A percentile compares a stretch with the other conserved stretches of the same genome.
These are phyloP conservation scores for Barnettozyma siamensis DNA, from an alignment of 805 yeast genomes.

Conservation along the genomic window DNA sequence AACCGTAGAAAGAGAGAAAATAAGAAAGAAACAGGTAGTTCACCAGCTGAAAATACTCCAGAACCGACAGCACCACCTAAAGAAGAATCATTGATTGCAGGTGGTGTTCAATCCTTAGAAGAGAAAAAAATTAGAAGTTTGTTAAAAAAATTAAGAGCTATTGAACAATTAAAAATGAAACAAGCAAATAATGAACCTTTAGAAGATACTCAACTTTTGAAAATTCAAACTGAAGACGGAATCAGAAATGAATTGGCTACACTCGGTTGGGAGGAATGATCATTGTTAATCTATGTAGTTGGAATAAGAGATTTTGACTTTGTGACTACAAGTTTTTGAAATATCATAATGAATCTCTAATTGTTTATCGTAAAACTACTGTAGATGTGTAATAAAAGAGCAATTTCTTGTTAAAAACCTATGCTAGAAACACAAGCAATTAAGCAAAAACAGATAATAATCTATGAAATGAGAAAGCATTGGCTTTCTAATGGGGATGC, in stretches of 20 bases:
- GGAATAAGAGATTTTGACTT: too few species aligned
- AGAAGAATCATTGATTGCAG: constrained; percentile 40
- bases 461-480: too few species aligned
- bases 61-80: constrained; percentile 6
- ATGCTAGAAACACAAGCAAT: too few species aligned
- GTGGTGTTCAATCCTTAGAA: constrained; percentile 67
- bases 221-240: constrained; percentile 80
- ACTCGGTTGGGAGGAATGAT: constrained; percentile 67
- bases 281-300: too few species aligned
- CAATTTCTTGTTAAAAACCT: too few species aligned
- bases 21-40: constrained; percentile 32
- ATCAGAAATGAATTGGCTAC: constrained; percentile 68
- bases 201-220: constrained; percentile 89
- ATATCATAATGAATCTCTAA: too few species aligned
- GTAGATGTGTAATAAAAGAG: too few species aligned
- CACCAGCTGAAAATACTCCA: not conserved
- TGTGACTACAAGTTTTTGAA: too few species aligned
- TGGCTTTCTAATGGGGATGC: too few species aligned
- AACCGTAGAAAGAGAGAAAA: constrained; percentile 73
- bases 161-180: constrained; percentile 80
- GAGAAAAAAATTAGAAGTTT: constrained; percentile 90
- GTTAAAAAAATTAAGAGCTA: constrained; percentile 92
- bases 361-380: too few species aligned
- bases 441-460: too few species aligned
- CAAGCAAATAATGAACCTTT: constrained; percentile 77